Conservation (phyloP, 176 grass and related monocot genomes). For the Leersia perrieri region DNA sequence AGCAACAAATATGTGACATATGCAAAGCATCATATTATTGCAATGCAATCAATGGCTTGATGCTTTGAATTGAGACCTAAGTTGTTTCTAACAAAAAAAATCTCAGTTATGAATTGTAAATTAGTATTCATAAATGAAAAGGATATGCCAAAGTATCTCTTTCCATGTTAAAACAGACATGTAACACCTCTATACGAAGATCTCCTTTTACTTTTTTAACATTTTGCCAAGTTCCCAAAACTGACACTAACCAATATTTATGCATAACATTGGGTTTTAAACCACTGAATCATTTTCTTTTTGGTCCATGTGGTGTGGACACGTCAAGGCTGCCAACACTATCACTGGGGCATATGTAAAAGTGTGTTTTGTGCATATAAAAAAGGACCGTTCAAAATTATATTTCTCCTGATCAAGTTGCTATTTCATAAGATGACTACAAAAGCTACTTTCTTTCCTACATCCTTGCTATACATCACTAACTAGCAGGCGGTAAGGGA, state of each 20-base stretch:
- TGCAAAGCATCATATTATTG: neutral
- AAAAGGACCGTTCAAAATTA: neutral
- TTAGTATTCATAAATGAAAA: neutral
- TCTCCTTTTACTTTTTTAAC: neutral
- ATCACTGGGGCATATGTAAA: neutral
- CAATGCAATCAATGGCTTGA: neutral
- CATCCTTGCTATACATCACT: neutral
- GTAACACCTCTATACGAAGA: neutral
- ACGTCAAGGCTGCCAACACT: neutral
- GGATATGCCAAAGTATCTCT: neutral
- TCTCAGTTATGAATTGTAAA: neutral
- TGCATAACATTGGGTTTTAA: neutral
- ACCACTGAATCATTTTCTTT: neutral
- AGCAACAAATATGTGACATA: neutral
- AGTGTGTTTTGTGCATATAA: neutral
- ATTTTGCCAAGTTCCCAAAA: neutral
- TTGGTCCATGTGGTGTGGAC: conserved; percentile 5
- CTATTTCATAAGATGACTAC: neutral
- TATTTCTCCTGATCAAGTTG: neutral
- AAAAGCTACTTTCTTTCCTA: neutral
- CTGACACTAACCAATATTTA: neutral
- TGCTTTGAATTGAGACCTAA: neutral
- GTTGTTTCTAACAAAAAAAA: neutral
- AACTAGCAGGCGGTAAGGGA: neutral
- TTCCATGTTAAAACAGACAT: neutral